A percentile compares a stretch with the other conserved stretches of the same genome.
phyloP scores from a whole-genome alignment of 2,329 filamentous ascomycete genomes.

The Fusarium buharicum region DNA sequence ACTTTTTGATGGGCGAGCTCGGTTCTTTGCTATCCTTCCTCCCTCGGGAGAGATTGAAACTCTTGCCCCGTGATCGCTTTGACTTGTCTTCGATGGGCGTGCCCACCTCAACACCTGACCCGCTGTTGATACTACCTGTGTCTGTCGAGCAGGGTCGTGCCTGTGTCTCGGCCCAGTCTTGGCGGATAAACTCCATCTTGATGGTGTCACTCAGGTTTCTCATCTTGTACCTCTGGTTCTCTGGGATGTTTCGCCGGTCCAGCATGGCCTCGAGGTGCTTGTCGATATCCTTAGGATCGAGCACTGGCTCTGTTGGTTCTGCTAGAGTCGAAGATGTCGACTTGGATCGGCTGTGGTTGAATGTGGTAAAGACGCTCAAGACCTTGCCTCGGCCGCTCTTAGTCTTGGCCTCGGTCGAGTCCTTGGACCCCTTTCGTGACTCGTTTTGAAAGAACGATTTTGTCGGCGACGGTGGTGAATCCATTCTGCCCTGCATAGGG shows the following conservation, averaged over 20 bases:
- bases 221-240: constrained; percentile 96
- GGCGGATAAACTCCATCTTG: constrained; percentile 94
- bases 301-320: constrained; percentile 59
- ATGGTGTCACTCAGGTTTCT: constrained; percentile 86
- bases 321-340: constrained; percentile 43
- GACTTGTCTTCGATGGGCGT: constrained; percentile 59
- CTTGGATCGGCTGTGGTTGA: constrained; percentile 54
- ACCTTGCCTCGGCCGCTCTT: constrained; percentile 56
- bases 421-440: constrained; percentile 43
- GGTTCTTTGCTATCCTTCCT: constrained; percentile 72
- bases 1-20: constrained; percentile 77
- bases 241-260: constrained; percentile 91
- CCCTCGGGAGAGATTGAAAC: constrained; percentile 78
- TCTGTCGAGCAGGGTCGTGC: constrained; percentile 60
- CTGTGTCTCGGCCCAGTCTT: constrained; percentile 80
- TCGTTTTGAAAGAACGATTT: constrained; percentile 38
- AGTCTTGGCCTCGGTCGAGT: constrained; percentile 46
- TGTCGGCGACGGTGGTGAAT: constrained; percentile 37
- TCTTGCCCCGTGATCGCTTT: constrained; percentile 62
- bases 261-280: constrained; percentile 71
- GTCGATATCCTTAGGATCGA: constrained; percentile 66
- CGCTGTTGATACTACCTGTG: constrained; percentile 52
- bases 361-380: constrained; percentile 53
- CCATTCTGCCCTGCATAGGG: constrained; percentile 40
- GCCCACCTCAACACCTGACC: constrained; percentile 52